Evolutionary conservation across 345 rosid genomes (phyloP).

Genomic region (Aquilaria yunnanensis): DNA sequence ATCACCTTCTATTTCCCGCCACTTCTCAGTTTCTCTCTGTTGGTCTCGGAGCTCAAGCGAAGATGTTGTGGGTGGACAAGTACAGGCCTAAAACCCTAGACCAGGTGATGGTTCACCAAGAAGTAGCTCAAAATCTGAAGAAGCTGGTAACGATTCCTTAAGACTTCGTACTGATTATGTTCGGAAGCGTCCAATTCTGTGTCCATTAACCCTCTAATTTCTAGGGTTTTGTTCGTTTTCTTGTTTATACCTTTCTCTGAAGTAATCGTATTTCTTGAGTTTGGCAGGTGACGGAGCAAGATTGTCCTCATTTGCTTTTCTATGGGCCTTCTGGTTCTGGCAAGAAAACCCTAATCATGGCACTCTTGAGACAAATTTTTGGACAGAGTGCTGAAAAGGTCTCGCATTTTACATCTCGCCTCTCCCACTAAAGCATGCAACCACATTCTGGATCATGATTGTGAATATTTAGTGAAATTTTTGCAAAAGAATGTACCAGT

Average conservation of each 20-base stretch:
- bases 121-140: constrained; percentile 78
- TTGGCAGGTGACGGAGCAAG: constrained; percentile 77
- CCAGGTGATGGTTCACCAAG: constrained; percentile 70
- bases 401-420: not conserved
- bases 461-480: not conserved
- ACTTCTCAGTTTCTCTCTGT: constrained; percentile 3
- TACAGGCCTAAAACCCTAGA: constrained; percentile 92
- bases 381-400: constrained; percentile 94
- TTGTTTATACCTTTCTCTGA: not conserved
- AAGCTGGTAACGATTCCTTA: constrained; percentile 48
- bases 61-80: constrained; percentile 99
- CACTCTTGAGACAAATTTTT: constrained; percentile 73
- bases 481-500: not conserved
- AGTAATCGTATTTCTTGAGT: not conserved
- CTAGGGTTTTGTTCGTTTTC: not conserved
- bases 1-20: constrained; percentile 16
- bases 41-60: constrained; percentile 3
- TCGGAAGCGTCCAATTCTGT: too few species aligned
- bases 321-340: constrained; percentile 97
- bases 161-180: too few species aligned
- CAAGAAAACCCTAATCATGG: constrained; percentile 99
- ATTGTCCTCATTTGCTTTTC: constrained; percentile 95
- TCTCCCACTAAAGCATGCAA: not conserved
- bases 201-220: not conserved
- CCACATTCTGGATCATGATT: not conserved